Evolutionary conservation across 129 eudicot genomes (phyloP).

Genomic region (Rutidosis leptorrhynchoides): DNA sequence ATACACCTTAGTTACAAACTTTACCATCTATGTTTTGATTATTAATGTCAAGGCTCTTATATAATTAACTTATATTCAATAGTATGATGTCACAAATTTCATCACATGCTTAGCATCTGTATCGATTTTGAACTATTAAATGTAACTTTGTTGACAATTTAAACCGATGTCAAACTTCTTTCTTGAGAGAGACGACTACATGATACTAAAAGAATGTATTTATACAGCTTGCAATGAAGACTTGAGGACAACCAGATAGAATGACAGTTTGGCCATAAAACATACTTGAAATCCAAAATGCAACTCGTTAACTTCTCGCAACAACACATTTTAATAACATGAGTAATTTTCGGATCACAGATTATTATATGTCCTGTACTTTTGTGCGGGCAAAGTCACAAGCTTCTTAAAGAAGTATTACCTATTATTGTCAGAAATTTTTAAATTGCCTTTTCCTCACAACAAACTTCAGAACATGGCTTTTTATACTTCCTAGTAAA

Average conservation of each 20-base stretch:
- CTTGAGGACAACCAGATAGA: background rate
- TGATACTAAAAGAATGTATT: background rate
- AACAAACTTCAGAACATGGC: background rate
- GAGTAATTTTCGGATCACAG: background rate
- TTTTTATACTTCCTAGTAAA: no score
- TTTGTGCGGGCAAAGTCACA: background rate
- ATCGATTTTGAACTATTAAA: background rate
- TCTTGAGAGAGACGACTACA: background rate
- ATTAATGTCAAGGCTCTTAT: slow-evolving; percentile 2
- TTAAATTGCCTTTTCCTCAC: background rate
- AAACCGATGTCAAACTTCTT: slow-evolving; percentile 7
- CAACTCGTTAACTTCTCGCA: background rate
- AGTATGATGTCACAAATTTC: background rate
- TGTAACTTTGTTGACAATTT: background rate
- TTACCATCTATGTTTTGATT: background rate
- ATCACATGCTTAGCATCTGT: background rate
- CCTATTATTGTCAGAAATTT: background rate
- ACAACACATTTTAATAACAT: background rate
- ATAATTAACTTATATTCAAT: slow-evolving; percentile 2
- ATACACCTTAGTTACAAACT: slow-evolving; percentile 18
- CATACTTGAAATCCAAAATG: background rate
- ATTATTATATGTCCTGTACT: background rate
- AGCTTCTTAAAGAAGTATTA: background rate
- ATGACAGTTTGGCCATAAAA: background rate
- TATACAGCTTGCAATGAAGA: background rate